Percentiles rank a stretch among this genome's conserved stretches.
phyloP scores from a whole-genome alignment of 1,284 basidiomycete genomes.

The Cystobasidium sp. region DNA sequence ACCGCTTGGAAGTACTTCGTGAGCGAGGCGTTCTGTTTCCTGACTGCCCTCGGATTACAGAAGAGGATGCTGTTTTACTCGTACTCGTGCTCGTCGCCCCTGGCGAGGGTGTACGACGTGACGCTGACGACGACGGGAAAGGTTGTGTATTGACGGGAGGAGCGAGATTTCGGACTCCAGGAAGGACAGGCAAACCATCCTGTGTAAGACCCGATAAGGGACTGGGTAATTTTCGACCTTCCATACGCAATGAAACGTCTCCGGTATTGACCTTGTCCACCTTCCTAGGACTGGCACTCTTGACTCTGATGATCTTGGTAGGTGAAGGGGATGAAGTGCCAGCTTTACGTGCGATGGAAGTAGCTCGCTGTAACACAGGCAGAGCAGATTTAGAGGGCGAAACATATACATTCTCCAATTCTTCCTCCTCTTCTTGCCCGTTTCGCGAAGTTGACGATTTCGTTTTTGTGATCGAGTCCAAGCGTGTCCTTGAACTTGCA shows the following conservation, averaged over 20 bases:
- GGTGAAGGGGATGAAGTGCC: conserved; percentile 8
- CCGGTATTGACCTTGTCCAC: not conserved
- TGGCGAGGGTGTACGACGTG: not conserved
- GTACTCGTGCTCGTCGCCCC: not conserved
- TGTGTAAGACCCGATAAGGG: not conserved
- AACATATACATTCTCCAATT: not conserved
- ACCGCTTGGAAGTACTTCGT: not conserved
- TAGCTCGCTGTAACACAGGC: conserved; percentile 2
- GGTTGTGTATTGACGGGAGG: not conserved
- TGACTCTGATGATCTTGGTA: not conserved
- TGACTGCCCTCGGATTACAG: not conserved
- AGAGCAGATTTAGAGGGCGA: conserved; percentile 8
- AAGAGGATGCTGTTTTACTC: not conserved
- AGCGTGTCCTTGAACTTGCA: too few relatives aligned
- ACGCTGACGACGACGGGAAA: not conserved
- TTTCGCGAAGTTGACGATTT: too few relatives aligned
- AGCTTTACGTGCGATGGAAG: not conserved
- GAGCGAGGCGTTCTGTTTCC: not conserved
- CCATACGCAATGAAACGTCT: not conserved
- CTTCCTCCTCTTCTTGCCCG: conserved; percentile 8
- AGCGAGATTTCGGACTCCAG: not conserved
- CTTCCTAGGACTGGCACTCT: conserved; percentile 21
- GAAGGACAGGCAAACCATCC: conserved; percentile 18
- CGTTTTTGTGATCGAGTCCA: too few relatives aligned
- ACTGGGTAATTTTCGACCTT: not conserved